Conservation (phyloP, 2,329 filamentous ascomycete genomes). For the Talaromyces sp. region DNA sequence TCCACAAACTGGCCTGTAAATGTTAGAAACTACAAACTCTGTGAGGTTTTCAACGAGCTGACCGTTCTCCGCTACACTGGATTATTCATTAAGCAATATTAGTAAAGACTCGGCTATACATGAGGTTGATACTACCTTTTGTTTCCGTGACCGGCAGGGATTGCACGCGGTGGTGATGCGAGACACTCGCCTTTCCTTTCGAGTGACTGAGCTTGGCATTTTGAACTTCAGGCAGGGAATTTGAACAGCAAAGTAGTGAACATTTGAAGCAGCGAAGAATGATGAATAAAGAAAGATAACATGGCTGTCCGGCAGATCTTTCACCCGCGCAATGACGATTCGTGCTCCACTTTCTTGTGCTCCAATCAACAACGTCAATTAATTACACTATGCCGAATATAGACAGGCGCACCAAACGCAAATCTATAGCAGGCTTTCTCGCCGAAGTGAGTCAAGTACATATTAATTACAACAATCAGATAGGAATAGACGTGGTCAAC, state of each 20-base stretch:
- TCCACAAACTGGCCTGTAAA: slow-evolving; percentile 27
- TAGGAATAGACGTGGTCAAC: too few species aligned
- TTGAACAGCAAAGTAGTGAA: not conserved
- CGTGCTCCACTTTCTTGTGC: not conserved
- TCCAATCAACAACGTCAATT: not conserved
- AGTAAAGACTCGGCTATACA: not conserved
- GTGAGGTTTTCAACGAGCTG: slow-evolving; percentile 11
- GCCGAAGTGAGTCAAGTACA: not conserved
- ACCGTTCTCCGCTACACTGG: slow-evolving; percentile 38
- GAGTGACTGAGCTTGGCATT: not conserved
- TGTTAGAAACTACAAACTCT: slow-evolving; percentile 3
- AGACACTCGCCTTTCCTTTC: slow-evolving; percentile 21
- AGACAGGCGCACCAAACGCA: not conserved
- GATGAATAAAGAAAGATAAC: not conserved
- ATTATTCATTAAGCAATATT: not conserved
- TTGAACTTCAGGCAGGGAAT: not conserved
- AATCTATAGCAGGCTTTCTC: not conserved
- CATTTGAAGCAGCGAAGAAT: not conserved
- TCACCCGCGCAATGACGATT: not conserved
- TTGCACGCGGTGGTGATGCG: slow-evolving; percentile 38
- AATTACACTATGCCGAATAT: not conserved
- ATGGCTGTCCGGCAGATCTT: not conserved
- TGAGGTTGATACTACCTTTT: slow-evolving; percentile 29
- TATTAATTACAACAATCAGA: not conserved
- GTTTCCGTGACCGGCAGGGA: slow-evolving; percentile 36